Base-by-base conservation (phyloP, 1,284 basidiomycete species). In the Puccinia polysora region DNA sequence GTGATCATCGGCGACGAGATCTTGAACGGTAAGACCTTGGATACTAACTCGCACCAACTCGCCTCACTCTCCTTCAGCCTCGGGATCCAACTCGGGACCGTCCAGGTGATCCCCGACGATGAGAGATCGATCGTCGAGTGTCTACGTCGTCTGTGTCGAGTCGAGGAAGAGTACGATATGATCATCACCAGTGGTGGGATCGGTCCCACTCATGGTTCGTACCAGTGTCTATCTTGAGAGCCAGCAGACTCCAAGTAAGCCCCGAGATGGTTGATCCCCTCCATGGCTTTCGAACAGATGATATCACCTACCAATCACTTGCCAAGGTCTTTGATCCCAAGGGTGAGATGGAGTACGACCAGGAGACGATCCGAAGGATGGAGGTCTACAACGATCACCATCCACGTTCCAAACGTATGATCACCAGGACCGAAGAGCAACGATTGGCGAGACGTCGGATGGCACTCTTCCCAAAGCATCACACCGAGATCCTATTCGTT, bases 71-170 rank as follows among this genome's bases (percentile, higher is more conserved):
- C 55, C 3, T 95, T 95, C 79, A 88, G 91, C 77, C 85, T 90
- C 50, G 91, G 90, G 0, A 86, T 94, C 60, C 86, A 91, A 73
- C 81, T 94, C n/a, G 28, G 7, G 40, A 85, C 88, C 45, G 87
- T 96, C 77, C 91, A 97, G 77, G 91, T 97, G 63, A 89, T 97
- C 64, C 83, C 94, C 0, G 94, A 97, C 78, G 88, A 92, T 67
- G 89, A 92, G 78, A 86, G 86, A 10, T 88, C 92, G 78, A 97
- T 96, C 75, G 83, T 90, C 73, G 90, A 95, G 78, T 90, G 93
- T 0, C 90, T 89, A 38, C 82, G 85, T 64, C 84, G 91, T 4
- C 86, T 97, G 83, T 87, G 89, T n/a, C 80, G 83, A 47, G 7
- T 25, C 49, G 47, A 52, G 8, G 23, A 45, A 47, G 85, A 84